phyloP scores from a whole-genome alignment of 73 alveolate species.

The Paramecium primaurelia region DNA sequence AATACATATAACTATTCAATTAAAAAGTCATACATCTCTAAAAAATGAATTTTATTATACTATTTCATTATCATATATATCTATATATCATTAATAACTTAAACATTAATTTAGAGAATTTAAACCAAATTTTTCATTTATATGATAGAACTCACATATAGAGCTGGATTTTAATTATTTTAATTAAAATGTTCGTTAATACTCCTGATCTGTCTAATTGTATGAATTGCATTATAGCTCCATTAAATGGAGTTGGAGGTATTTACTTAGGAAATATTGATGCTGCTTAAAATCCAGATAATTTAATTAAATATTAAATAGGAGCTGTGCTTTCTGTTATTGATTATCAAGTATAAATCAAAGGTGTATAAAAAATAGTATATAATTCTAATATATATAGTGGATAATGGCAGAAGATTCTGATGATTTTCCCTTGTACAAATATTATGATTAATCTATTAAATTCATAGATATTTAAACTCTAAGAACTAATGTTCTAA shows the following conservation, averaged over 20 bases:
- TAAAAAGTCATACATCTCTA: background rate
- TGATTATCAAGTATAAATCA: background rate
- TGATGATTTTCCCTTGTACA: conserved; percentile 6
- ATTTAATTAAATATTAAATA: background rate
- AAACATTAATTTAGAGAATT: background rate
- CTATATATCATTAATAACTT: background rate
- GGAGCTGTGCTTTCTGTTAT: conserved; percentile 1
- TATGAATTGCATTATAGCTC: conserved; percentile 10
- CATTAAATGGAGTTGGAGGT: conserved; percentile 14
- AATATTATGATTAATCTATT: background rate
- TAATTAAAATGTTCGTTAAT: conserved; percentile 35
- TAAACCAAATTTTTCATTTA: background rate
- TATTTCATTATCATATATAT: background rate
- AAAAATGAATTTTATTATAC: background rate
- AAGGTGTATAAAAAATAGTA: background rate
- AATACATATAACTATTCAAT: conserved; percentile 34
- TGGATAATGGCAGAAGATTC: conserved; percentile 34
- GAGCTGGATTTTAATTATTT: background rate
- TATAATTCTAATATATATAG: background rate
- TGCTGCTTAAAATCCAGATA: conserved; percentile 5
- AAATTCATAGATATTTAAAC: conserved; percentile 16
- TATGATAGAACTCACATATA: background rate
- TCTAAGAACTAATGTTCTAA: conserved; percentile 6
- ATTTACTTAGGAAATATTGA: conserved; percentile 9
- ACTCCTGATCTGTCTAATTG: background rate